Evolutionary conservation across 345 rosid genomes (phyloP).

Genomic region (Lepidium aucheri): DNA sequence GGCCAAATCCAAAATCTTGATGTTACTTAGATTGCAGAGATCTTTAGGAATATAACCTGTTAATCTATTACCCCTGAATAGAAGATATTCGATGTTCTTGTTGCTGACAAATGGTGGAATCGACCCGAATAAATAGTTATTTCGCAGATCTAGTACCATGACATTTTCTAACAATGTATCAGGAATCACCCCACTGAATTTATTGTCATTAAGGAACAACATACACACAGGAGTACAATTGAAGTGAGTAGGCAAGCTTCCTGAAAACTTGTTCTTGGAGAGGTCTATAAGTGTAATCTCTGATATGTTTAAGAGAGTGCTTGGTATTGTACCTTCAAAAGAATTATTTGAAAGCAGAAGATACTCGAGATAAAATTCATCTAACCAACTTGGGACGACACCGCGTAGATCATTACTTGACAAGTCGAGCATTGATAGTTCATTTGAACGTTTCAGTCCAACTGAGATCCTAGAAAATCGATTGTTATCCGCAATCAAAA

Average conservation of each 20-base stretch:
- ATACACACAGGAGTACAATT: not conserved
- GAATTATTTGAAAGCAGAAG: not conserved
- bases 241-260: not conserved
- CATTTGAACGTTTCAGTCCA: not conserved
- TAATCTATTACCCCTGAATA: not conserved
- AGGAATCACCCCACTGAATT: not conserved
- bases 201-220: not conserved
- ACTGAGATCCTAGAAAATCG: not conserved
- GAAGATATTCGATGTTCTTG: not conserved
- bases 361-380: not conserved
- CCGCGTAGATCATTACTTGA: constrained; percentile 5
- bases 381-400: not conserved
- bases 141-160: not conserved
- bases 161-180: not conserved
- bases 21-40: not conserved
- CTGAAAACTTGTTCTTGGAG: constrained; percentile 10
- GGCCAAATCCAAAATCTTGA: not conserved
- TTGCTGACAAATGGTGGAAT: not conserved
- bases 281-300: not conserved
- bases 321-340: not conserved
- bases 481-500: not conserved
- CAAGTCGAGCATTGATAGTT: too few species aligned
- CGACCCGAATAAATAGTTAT: not conserved
- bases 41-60: not conserved
- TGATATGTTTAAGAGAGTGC: not conserved